These are phyloP conservation scores for Neurospora tetrasperma DNA, from an alignment of 495 filamentous ascomycete species.

Conservation along the genomic window DNA sequence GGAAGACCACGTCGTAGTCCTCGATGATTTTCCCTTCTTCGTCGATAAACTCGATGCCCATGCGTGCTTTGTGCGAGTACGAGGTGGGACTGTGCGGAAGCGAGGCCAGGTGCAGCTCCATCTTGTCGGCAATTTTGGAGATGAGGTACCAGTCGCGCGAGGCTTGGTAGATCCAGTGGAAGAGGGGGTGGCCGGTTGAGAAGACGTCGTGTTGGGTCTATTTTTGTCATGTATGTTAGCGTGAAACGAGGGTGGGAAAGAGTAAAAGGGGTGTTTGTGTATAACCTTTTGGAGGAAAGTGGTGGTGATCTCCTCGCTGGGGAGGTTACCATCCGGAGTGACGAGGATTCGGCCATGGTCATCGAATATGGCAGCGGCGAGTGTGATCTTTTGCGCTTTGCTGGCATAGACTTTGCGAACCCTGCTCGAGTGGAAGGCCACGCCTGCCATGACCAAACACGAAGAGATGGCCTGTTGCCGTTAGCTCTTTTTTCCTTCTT, in stretches of 20 bases:
- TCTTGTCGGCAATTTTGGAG: constrained; percentile 54
- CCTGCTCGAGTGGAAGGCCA: constrained; percentile 45
- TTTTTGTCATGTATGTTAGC: constrained; percentile 11
- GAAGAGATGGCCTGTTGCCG: no score
- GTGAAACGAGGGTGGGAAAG: constrained; percentile 3
- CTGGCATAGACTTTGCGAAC: constrained; percentile 44
- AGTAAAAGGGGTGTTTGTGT: no score
- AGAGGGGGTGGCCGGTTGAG: constrained; percentile 64
- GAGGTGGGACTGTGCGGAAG: constrained; percentile 20
- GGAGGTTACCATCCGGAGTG: constrained; percentile 68
- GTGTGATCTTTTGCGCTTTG: constrained; percentile 66
- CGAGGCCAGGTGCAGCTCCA: constrained; percentile 48
- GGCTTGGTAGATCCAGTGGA: constrained; percentile 79
- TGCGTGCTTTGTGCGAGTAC: constrained; percentile 10
- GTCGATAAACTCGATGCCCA: constrained; percentile 25
- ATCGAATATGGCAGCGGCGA: constrained; percentile 72
- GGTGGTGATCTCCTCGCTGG: constrained; percentile 68
- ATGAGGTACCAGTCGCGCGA: constrained; percentile 65
- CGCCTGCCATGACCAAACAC: constrained; percentile 37
- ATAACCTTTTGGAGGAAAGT: constrained; percentile 53
- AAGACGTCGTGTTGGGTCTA: constrained; percentile 65
- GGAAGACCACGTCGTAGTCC: constrained; percentile 67
- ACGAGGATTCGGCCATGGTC: constrained; percentile 66
- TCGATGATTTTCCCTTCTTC: constrained; percentile 39
- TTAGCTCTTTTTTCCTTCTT: no score